A percentile compares a stretch with the other conserved stretches of the same genome.
phyloP scores from a whole-genome alignment of 2,329 filamentous ascomycete genomes.

The Pestalotiopsis sp. region DNA sequence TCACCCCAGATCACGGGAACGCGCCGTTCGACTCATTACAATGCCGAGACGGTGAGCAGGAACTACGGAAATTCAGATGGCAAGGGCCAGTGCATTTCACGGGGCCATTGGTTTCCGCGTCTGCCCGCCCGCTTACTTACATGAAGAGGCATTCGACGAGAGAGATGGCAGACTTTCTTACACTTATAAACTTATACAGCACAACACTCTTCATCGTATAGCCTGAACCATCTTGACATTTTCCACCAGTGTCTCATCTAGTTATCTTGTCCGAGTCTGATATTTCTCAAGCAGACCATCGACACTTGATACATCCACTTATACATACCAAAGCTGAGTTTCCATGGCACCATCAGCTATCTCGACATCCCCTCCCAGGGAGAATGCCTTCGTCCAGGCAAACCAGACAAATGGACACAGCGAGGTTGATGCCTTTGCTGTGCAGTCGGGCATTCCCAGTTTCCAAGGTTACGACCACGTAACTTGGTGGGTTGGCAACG shows the following conservation, averaged over 20 bases:
- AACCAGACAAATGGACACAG: neutral
- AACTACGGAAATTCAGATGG: neutral
- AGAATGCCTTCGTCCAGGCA: conserved; percentile 35
- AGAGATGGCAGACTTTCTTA: neutral
- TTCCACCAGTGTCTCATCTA: neutral
- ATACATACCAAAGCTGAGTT: neutral
- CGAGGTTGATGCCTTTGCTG: conserved; percentile 53
- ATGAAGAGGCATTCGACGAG: neutral
- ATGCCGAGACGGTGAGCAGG: neutral
- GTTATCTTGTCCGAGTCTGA: neutral
- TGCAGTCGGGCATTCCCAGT: conserved; percentile 49
- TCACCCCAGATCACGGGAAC: neutral
- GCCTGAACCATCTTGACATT: neutral
- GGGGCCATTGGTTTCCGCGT: neutral
- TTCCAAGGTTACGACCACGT: conserved; percentile 91
- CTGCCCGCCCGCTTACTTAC: conserved; percentile 7
- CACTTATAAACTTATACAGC: neutral
- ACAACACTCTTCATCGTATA: neutral
- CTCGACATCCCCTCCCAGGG: conserved; percentile 47
- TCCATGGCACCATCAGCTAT: conserved; percentile 61
- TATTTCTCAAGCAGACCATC: neutral
- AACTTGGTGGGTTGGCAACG: conserved; percentile 96
- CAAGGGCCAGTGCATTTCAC: neutral
- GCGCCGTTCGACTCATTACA: neutral
- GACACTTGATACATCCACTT: neutral